A percentile compares a stretch with the other conserved stretches of the same genome.
Conservation (phyloP, 768 basidiomycete species). For the Leucocoprinus leucothites region DNA sequence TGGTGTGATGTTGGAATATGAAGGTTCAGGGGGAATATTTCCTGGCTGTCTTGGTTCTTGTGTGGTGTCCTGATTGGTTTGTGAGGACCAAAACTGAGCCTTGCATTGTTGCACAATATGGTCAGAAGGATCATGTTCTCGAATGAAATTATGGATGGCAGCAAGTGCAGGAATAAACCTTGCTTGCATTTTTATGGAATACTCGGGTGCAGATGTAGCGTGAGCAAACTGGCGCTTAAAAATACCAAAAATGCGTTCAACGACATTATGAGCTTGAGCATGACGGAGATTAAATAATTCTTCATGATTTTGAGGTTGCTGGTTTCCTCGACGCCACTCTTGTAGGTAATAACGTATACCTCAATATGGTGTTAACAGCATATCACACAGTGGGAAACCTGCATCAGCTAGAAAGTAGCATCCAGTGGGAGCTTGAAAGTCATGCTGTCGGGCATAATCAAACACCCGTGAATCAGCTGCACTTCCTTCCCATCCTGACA, state of each 20-base stretch:
- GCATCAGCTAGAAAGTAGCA: slow-evolving; percentile 36
- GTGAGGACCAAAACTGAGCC: not conserved
- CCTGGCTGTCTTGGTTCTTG: too few relatives aligned
- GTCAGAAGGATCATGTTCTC: slow-evolving; percentile 18
- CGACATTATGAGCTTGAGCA: slow-evolving; percentile 29
- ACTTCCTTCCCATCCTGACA: slow-evolving; percentile 32
- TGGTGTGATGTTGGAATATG: too few relatives aligned
- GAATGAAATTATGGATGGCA: slow-evolving; percentile 16
- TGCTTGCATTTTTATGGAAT: slow-evolving; percentile 18
- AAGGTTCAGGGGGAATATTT: too few relatives aligned
- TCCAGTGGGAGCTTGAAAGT: slow-evolving; percentile 25
- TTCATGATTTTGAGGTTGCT: slow-evolving; percentile 23
- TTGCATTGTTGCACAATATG: not conserved
- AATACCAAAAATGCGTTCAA: slow-evolving; percentile 36
- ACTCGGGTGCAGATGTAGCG: slow-evolving; percentile 8
- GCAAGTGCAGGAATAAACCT: slow-evolving; percentile 17
- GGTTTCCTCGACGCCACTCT: slow-evolving; percentile 26
- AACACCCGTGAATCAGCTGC: slow-evolving; percentile 23
- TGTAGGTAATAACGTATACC: slow-evolving; percentile 35
- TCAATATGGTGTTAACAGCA: slow-evolving; percentile 31
- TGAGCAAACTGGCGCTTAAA: slow-evolving; percentile 13
- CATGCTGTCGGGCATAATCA: slow-evolving; percentile 17
- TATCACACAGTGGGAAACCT: slow-evolving; percentile 28
- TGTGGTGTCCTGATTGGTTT: not conserved
- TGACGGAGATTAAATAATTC: slow-evolving; percentile 37